These are phyloP conservation scores for Beta corolliflora DNA, from an alignment of 179 eudicot species.

Conservation along the genomic window DNA sequence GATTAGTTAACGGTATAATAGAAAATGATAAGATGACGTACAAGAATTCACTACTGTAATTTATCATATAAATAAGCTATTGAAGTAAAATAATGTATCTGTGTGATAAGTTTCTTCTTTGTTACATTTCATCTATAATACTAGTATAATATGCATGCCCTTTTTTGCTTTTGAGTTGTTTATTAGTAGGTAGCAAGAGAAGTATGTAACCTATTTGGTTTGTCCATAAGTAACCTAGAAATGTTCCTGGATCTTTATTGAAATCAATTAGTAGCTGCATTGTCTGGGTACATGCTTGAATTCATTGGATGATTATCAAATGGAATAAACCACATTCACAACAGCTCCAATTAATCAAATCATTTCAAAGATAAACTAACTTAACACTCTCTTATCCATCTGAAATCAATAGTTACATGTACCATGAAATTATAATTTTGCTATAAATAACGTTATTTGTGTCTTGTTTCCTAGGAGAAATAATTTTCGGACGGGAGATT, in stretches of 20 bases:
- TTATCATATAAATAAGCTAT: neutral
- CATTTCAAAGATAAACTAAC: neutral
- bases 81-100: no score
- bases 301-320: slow-evolving; percentile 22
- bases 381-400: no score
- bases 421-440: no score
- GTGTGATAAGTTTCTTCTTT: neutral
- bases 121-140: neutral
- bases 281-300: neutral
- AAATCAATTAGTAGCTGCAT: slow-evolving; percentile 12
- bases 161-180: slow-evolving; percentile 28
- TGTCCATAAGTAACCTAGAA: slow-evolving; percentile 22
- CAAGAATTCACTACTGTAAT: slow-evolving; percentile 2
- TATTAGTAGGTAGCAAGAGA: slow-evolving; percentile 22
- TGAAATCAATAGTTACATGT: no score
- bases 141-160: slow-evolving; percentile 17
- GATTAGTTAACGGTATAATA: slow-evolving; percentile 48
- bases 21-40: slow-evolving; percentile 27
- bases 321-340: slow-evolving; percentile 33
- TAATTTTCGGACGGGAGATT: no score
- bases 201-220: slow-evolving; percentile 12
- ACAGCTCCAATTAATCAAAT: slow-evolving; percentile 17
- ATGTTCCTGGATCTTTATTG: slow-evolving; percentile 23
- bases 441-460: no score
- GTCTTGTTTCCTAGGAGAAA: no score